phyloP scores from a whole-genome alignment of 352 stramenopile species.

The Hyaloperonospora brassicae region DNA sequence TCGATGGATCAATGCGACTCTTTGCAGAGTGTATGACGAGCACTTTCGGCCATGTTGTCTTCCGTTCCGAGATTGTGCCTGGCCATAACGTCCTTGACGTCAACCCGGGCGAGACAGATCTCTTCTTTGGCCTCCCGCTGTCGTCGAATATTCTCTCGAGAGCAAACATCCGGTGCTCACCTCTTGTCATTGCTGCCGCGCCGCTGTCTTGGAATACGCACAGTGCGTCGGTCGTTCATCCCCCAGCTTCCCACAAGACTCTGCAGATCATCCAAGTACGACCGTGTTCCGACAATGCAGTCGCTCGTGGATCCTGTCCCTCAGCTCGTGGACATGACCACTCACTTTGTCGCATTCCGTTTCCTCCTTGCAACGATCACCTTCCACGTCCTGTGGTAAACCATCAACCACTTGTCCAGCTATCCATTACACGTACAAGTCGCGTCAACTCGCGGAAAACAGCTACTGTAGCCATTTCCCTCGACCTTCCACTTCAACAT shows the following conservation, averaged over 20 bases:
- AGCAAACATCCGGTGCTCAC: constrained; percentile 31
- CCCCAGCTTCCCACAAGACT: constrained; percentile 2
- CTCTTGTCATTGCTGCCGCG: constrained; percentile 40
- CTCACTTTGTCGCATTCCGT: constrained; percentile 45
- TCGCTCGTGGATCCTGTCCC: constrained; percentile 67
- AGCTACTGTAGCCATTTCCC: constrained; percentile 18
- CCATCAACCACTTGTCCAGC: constrained; percentile 59
- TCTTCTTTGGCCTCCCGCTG: constrained; percentile 80
- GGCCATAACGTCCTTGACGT: constrained; percentile 64
- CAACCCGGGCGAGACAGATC: constrained; percentile 57
- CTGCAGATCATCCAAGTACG: not conserved
- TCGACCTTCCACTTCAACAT: constrained; percentile 20
- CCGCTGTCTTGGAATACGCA: constrained; percentile 74
- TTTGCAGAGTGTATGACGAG: not conserved
- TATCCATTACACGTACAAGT: constrained; percentile 73
- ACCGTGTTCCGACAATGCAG: constrained; percentile 73
- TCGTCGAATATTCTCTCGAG: constrained; percentile 65
- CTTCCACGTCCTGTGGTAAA: constrained; percentile 74
- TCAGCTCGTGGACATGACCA: constrained; percentile 77
- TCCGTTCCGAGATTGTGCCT: constrained; percentile 69
- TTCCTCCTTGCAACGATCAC: constrained; percentile 62
- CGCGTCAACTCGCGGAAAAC: constrained; percentile 26
- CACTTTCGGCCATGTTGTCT: constrained; percentile 66
- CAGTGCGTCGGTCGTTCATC: not conserved
- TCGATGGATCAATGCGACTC: constrained; percentile 25